Evolutionary conservation across 371 early-diverging fungal species (phyloP).

Genomic region (Lichtheimia hyalospora): DNA sequence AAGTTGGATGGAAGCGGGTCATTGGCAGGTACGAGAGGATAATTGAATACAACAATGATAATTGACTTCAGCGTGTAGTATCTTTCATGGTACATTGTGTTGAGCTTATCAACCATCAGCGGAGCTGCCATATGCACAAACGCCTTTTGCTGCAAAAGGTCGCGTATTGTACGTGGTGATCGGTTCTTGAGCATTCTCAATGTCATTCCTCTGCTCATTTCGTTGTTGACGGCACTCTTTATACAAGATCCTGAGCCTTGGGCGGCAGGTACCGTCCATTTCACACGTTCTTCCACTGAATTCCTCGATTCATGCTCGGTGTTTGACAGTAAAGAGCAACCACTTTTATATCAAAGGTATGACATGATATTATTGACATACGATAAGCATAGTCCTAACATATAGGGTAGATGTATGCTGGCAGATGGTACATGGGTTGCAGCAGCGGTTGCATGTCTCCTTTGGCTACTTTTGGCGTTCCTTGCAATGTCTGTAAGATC

Average conservation of each 20-base stretch:
- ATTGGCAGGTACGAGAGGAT: constrained; percentile 29
- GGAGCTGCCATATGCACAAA: constrained; percentile 20
- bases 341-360: constrained; percentile 24
- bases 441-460: constrained; percentile 4
- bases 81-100: constrained; percentile 24
- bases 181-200: constrained; percentile 23
- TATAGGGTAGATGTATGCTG: constrained; percentile 11
- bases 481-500: not conserved
- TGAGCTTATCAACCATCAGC: constrained; percentile 20
- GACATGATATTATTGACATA: not conserved
- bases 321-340: constrained; percentile 18
- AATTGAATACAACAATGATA: not conserved
- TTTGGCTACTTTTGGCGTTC: constrained; percentile 10
- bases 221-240: constrained; percentile 18
- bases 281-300: constrained; percentile 21
- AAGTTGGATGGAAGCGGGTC: constrained; percentile 25
- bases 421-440: constrained; percentile 12
- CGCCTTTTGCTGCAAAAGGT: constrained; percentile 27
- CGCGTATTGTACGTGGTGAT: constrained; percentile 21
- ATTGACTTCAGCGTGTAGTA: constrained; percentile 13
- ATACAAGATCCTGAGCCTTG: constrained; percentile 27
- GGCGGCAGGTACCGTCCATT: constrained; percentile 28
- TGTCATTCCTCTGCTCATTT: constrained; percentile 1
- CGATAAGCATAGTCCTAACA: not conserved
- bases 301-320: constrained; percentile 22